These are phyloP conservation scores for Lentinula sp. DNA, from an alignment of 768 basidiomycete genomes.

Conservation along the genomic window DNA sequence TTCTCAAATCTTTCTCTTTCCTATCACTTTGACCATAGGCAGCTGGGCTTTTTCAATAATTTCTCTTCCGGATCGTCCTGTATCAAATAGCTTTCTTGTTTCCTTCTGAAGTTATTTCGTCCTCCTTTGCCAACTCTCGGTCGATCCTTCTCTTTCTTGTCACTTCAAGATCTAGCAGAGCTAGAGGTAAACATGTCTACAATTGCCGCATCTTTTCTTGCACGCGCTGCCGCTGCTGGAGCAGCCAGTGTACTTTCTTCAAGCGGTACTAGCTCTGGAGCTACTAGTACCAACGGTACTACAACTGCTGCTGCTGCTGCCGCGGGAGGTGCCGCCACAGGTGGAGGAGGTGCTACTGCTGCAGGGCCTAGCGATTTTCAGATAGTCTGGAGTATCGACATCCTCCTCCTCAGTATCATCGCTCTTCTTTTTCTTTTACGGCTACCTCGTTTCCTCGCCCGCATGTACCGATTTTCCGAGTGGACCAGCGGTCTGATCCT, in stretches of 20 bases:
- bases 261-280: not conserved
- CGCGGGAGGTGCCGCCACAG: not conserved
- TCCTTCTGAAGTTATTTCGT: not conserved
- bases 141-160: not conserved
- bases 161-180: not conserved
- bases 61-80: not conserved
- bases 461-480: constrained; percentile 31
- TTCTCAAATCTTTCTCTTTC: not conserved
- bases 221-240: not conserved
- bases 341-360: not conserved
- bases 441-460: constrained; percentile 33
- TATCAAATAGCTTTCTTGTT: not conserved
- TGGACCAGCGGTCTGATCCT: constrained; percentile 38
- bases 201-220: not conserved
- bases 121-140: not conserved
- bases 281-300: not conserved
- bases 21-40: not conserved
- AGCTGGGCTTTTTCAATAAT: not conserved
- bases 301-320: not conserved
- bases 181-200: not conserved
- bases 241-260: not conserved
- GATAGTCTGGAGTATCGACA: constrained; percentile 18
- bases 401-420: constrained; percentile 28
- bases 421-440: constrained; percentile 28
- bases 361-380: not conserved